Percentiles rank a stretch among this genome's conserved stretches.
phyloP scores from a whole-genome alignment of 2,329 filamentous ascomycete species.

The Pseudogymnoascus sp. region DNA sequence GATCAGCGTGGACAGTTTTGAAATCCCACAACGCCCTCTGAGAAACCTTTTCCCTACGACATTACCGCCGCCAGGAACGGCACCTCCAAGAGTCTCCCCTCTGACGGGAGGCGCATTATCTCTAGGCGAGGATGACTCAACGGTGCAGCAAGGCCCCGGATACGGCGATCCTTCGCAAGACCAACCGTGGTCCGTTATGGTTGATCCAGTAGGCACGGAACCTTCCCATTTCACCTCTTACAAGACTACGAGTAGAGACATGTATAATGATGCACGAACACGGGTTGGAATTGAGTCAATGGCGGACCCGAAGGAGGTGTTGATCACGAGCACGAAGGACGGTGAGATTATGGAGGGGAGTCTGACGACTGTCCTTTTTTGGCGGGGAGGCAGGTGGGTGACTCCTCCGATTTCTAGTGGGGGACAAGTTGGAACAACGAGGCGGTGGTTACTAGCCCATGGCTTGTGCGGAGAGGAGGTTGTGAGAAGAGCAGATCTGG shows the following conservation, averaged over 20 bases:
- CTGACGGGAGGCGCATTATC: slow-evolving; percentile 24
- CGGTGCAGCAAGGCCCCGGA: neutral
- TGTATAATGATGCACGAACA: slow-evolving; percentile 64
- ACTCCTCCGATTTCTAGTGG: slow-evolving; percentile 73
- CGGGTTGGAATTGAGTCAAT: slow-evolving; percentile 47
- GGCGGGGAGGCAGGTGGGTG: slow-evolving; percentile 64
- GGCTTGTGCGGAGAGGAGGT: slow-evolving; percentile 62
- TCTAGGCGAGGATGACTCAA: slow-evolving; percentile 17
- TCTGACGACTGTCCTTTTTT: slow-evolving; percentile 76
- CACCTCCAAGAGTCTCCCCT: slow-evolving; percentile 19
- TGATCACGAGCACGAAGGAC: slow-evolving; percentile 57
- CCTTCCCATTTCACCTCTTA: slow-evolving; percentile 66
- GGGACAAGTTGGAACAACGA: slow-evolving; percentile 74
- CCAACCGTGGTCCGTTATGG: slow-evolving; percentile 38
- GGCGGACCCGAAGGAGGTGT: slow-evolving; percentile 58
- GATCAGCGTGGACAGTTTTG: slow-evolving; percentile 37
- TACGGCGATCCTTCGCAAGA: slow-evolving; percentile 21
- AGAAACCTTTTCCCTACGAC: slow-evolving; percentile 50
- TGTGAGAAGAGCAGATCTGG: slow-evolving; percentile 52
- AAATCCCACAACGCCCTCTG: slow-evolving; percentile 34
- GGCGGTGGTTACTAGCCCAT: slow-evolving; percentile 72
- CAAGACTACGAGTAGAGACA: slow-evolving; percentile 71
- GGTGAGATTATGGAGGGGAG: slow-evolving; percentile 78
- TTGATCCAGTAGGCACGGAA: slow-evolving; percentile 45
- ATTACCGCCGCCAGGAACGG: slow-evolving; percentile 40